Conservation (phyloP, 1,284 basidiomycete species). For the Puccinia triticina region DNA sequence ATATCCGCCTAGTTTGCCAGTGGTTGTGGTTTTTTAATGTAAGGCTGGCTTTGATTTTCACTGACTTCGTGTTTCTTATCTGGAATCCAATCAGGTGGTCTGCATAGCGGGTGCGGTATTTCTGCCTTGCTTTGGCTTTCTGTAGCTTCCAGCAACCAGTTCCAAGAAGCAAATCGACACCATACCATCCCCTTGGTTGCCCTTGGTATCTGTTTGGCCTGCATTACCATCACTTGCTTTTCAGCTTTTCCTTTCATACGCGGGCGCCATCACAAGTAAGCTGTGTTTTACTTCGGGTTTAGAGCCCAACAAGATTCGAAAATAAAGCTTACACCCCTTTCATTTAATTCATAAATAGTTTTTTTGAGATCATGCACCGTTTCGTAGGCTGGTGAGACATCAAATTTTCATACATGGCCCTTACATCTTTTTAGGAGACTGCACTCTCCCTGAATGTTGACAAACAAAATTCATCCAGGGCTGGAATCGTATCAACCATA, state of each 20-base stretch:
- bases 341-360: too few species aligned
- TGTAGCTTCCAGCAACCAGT: not conserved
- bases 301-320: too few species aligned
- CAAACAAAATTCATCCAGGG: not conserved
- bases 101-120: conserved; percentile 50
- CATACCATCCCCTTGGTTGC: not conserved
- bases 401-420: too few species aligned
- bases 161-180: not conserved
- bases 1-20: too few species aligned
- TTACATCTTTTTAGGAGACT: not conserved
- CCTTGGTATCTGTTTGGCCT: conserved; percentile 8
- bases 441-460: not conserved
- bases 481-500: conserved; percentile 33
- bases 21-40: not conserved
- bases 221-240: conserved; percentile 14
- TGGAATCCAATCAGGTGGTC: conserved; percentile 21
- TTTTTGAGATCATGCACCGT: conserved; percentile 47
- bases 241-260: conserved; percentile 34
- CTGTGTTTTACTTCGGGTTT: not conserved
- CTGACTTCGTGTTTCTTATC: not conserved
- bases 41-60: not conserved
- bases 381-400: conserved; percentile 50
- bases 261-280: conserved; percentile 36
- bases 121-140: conserved; percentile 40
- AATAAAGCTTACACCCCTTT: too few species aligned